These are phyloP conservation scores for Pythium aquatile DNA, from an alignment of 352 stramenopile genomes.

Conservation along the genomic window DNA sequence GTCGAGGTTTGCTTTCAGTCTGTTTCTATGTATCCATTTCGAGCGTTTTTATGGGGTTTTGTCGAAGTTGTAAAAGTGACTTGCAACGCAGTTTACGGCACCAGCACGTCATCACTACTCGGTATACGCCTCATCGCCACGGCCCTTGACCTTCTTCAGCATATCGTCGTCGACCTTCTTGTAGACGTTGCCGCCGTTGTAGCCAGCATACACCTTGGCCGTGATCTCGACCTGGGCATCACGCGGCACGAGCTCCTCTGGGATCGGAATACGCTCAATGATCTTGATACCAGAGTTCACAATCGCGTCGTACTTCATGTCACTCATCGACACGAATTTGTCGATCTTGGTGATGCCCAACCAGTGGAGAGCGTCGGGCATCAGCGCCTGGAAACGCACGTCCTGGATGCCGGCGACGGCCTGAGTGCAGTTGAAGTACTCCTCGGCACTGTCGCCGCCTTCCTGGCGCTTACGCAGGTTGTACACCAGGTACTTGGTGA, in stretches of 20 bases:
- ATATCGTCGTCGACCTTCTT: slow-evolving; percentile 92
- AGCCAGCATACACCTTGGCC: slow-evolving; percentile 94
- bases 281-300: slow-evolving; percentile 98
- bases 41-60: not conserved
- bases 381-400: slow-evolving; percentile 98
- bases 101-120: slow-evolving; percentile 2
- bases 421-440: slow-evolving; percentile 99
- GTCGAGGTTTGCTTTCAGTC: not conserved
- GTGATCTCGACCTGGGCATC: slow-evolving; percentile 99
- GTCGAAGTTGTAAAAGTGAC: not conserved
- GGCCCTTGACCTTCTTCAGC: slow-evolving; percentile 93
- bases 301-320: slow-evolving; percentile 99
- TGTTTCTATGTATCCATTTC: slow-evolving; percentile 1
- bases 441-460: slow-evolving; percentile 94
- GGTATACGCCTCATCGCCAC: slow-evolving; percentile 67
- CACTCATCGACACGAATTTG: slow-evolving; percentile 97
- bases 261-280: slow-evolving; percentile 98
- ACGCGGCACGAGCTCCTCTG: slow-evolving; percentile 95
- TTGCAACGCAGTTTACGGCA: slow-evolving; percentile 4
- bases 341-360: slow-evolving; percentile 94
- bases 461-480: slow-evolving; percentile 99
- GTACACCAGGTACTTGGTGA: slow-evolving; percentile 99
- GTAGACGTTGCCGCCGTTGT: slow-evolving; percentile 90
- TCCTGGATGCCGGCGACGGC: slow-evolving; percentile 97
- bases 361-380: slow-evolving; percentile 99